Conservation (phyloP, 306 rosid genomes). For the Mimosa pudica region DNA sequence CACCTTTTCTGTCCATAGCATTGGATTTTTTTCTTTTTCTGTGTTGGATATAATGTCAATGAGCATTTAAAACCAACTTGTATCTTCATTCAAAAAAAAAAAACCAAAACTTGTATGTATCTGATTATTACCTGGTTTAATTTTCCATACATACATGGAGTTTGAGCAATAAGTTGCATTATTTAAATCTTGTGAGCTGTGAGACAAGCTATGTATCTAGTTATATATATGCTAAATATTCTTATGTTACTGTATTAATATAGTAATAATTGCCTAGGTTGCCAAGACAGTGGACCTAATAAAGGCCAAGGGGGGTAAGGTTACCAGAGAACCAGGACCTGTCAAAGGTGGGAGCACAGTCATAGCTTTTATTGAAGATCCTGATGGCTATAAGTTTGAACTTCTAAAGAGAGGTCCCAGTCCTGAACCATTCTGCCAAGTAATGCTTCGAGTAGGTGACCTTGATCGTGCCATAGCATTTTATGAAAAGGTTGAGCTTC, state of each 20-base stretch:
- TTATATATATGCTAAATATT: not conserved
- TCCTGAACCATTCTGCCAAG: slow-evolving; percentile 86
- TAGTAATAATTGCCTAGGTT: slow-evolving; percentile 49
- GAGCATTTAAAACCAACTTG: not conserved
- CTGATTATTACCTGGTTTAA: no score
- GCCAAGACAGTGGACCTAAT: slow-evolving; percentile 68
- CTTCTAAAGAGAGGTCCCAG: slow-evolving; percentile 79
- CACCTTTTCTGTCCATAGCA: not conserved
- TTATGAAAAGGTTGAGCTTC: slow-evolving; percentile 68
- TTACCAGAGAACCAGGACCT: slow-evolving; percentile 70
- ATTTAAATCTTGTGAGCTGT: not conserved
- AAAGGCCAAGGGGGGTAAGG: slow-evolving; percentile 85
- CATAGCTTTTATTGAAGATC: slow-evolving; percentile 83
- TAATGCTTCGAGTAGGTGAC: slow-evolving; percentile 90
- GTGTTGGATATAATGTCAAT: not conserved
- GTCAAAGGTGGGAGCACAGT: slow-evolving; percentile 67
- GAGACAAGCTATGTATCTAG: not conserved
- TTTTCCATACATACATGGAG: no score
- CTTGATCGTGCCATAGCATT: slow-evolving; percentile 80
- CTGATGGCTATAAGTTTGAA: slow-evolving; percentile 87
- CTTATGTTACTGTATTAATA: not conserved
- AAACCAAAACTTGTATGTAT: no score
- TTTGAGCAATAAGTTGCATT: not conserved
- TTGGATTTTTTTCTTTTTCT: not conserved
- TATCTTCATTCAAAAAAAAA: no score